phyloP scores from a whole-genome alignment of 2,329 filamentous ascomycete species.

The Pseudomassariella vexata region DNA sequence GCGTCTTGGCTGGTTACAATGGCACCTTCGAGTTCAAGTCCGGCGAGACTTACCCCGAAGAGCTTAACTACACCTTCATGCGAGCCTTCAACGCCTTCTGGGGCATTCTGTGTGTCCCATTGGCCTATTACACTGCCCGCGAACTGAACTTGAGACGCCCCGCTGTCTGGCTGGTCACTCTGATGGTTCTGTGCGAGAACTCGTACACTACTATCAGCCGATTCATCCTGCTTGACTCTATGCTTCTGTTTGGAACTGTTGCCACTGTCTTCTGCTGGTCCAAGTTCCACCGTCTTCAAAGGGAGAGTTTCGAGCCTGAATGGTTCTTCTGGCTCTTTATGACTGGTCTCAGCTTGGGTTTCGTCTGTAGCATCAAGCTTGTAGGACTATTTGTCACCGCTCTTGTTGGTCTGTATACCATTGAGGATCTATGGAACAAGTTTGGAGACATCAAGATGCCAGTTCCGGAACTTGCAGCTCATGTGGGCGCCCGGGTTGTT shows the following conservation, averaged over 20 bases:
- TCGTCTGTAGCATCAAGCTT: conserved; percentile 97
- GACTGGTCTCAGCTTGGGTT: conserved; percentile 92
- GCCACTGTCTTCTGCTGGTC: conserved; percentile 96
- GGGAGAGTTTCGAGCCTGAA: conserved; percentile 79
- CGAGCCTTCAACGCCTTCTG: conserved; percentile 95
- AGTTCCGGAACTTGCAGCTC: conserved; percentile 57
- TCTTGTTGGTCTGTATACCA: conserved; percentile 89
- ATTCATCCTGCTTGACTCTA: conserved; percentile 96
- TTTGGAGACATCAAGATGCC: conserved; percentile 94
- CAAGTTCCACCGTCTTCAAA: conserved; percentile 85
- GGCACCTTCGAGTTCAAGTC: conserved; percentile 99
- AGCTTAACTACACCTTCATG: conserved; percentile 98
- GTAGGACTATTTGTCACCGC: conserved; percentile 95
- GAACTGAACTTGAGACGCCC: conserved; percentile 82
- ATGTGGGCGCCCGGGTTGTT: conserved; percentile 73
- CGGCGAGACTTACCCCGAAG: conserved; percentile 87
- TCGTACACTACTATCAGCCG: conserved; percentile 98
- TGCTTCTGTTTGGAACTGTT: conserved; percentile 98
- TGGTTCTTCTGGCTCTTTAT: conserved; percentile 95
- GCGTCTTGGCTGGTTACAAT: conserved; percentile 96
- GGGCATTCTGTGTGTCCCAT: conserved; percentile 82
- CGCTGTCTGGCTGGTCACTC: conserved; percentile 87
- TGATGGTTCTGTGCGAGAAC: conserved; percentile 98
- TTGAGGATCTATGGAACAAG: conserved; percentile 96
- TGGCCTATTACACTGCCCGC: conserved; percentile 92